Base-by-base conservation (phyloP, 164 flowering plant species). In the Hamamelis virginiana region DNA sequence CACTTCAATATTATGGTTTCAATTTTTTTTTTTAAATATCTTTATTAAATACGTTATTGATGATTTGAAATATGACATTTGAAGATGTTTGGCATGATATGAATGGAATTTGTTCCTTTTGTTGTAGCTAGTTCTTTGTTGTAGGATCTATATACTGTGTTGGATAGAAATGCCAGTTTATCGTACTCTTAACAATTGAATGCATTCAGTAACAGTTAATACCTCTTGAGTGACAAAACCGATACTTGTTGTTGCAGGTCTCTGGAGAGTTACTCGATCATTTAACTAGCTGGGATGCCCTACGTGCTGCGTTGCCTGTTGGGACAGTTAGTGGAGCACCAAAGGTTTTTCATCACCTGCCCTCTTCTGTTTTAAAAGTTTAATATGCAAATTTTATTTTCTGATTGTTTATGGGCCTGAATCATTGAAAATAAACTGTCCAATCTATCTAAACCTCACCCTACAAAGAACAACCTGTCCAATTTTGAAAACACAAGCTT, bases 301-400 rank as follows among this genome's bases (percentile, higher is more conserved):
- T 93, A 50, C 88, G 94, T 50, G 90, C 98, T 62, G 91, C 98
- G 44, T 81, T 96, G 78, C 99, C 99, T 56, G 99, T 91, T 81
- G 99, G 99, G 66, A 93, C 99, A 47, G 98, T 96, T 71, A 91
- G 96, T 58, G 99, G 99, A 65, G 99, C 99, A 59, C 99, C 99
- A 47, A 96, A 96, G 97, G 98, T 92, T 23, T 10, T 15, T 16
- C 11, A 13, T 41, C 43, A 21, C 13, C 19, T 23, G 0, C 55
- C 33, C 1, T 44, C 4, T 50, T 65, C 50, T 15, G 1, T 18
- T 62, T 22, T n/a, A n/a, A n/a, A n/a, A n/a, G n/a, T n/a, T 21
- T 0, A 4, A 15, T 38, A 10, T n/a, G 19, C 27, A 13, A 0
- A 50, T 51, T 25, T 43, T n/a, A 21, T 44, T 60, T 59, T 19